Percentiles rank a stretch among this genome's conserved stretches.
Conservation (phyloP, 2,329 filamentous ascomycete species). For the Cytospora mali region DNA sequence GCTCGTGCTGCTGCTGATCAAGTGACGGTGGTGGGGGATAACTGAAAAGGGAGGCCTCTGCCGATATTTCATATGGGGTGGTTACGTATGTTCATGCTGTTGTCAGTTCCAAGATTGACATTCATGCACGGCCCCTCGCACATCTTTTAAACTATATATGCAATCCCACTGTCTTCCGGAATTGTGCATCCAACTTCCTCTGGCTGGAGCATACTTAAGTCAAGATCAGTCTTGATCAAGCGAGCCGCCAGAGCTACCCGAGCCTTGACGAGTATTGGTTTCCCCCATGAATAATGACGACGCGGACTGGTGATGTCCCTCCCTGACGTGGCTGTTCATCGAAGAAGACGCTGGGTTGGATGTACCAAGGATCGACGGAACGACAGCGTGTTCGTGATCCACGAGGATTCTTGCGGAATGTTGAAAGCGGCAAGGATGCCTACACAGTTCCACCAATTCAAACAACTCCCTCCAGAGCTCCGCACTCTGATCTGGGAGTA, state of each 20-base stretch:
- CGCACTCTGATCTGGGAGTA: slow-evolving; percentile 50
- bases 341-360: slow-evolving; percentile 1
- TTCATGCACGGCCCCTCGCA: slow-evolving; percentile 18
- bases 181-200: neutral
- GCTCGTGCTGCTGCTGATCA: slow-evolving; percentile 9
- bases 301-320: slow-evolving; percentile 13
- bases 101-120: too few relatives aligned
- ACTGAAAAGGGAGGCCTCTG: slow-evolving; percentile 6
- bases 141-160: slow-evolving; percentile 11
- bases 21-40: slow-evolving; percentile 16
- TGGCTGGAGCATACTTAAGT: neutral
- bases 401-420: slow-evolving; percentile 15
- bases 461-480: slow-evolving; percentile 46
- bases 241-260: neutral
- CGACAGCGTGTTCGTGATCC: neutral
- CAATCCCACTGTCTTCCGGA: slow-evolving; percentile 12
- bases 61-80: slow-evolving; percentile 23
- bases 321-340: slow-evolving; percentile 6
- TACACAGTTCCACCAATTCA: slow-evolving; percentile 35
- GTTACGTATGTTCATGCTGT: slow-evolving; percentile 17
- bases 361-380: neutral
- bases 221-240: slow-evolving; percentile 3
- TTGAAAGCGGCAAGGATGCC: slow-evolving; percentile 28
- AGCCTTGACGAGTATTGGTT: slow-evolving; percentile 3
- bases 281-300: slow-evolving; percentile 11